These are phyloP conservation scores for Chrysanthemum seticuspe DNA, from an alignment of 129 eudicot genomes.

Conservation along the genomic window DNA sequence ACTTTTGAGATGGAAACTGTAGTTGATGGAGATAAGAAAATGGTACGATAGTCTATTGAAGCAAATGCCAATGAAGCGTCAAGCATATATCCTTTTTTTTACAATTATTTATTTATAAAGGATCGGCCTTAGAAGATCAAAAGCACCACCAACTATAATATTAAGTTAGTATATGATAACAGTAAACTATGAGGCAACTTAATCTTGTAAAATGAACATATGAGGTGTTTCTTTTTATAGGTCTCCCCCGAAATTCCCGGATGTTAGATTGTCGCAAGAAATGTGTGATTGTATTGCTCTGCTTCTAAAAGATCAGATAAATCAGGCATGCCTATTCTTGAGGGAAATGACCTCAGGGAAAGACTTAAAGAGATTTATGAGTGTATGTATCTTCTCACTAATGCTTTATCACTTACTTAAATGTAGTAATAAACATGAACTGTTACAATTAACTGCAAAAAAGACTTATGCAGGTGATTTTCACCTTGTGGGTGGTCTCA, in stretches of 20 bases:
- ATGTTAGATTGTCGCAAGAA: slow-evolving; percentile 54
- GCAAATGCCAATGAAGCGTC: too few species aligned
- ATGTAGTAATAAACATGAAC: not conserved
- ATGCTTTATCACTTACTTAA: not conserved
- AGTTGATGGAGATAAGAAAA: too few species aligned
- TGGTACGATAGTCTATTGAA: too few species aligned
- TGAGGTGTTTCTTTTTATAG: slow-evolving; percentile 25
- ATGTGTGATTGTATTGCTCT: slow-evolving; percentile 47
- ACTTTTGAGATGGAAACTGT: too few species aligned
- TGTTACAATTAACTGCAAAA: slow-evolving; percentile 15
- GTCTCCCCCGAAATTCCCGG: slow-evolving; percentile 64
- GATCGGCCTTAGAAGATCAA: not conserved
- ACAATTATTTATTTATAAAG: not conserved
- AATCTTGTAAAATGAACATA: slow-evolving; percentile 10
- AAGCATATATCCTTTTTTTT: too few species aligned
- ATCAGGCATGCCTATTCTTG: slow-evolving; percentile 38
- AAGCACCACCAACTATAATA: not conserved
- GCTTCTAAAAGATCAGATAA: slow-evolving; percentile 39
- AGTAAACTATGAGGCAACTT: not conserved
- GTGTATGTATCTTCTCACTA: slow-evolving; percentile 34
- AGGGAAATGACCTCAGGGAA: slow-evolving; percentile 64
- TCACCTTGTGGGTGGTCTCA: slow-evolving; percentile 63
- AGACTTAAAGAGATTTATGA: slow-evolving; percentile 63
- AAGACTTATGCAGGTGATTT: slow-evolving; percentile 48
- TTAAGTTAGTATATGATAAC: not conserved